Conservation (phyloP, 306 rosid genomes). For the Cyclanthera cordifolia region DNA sequence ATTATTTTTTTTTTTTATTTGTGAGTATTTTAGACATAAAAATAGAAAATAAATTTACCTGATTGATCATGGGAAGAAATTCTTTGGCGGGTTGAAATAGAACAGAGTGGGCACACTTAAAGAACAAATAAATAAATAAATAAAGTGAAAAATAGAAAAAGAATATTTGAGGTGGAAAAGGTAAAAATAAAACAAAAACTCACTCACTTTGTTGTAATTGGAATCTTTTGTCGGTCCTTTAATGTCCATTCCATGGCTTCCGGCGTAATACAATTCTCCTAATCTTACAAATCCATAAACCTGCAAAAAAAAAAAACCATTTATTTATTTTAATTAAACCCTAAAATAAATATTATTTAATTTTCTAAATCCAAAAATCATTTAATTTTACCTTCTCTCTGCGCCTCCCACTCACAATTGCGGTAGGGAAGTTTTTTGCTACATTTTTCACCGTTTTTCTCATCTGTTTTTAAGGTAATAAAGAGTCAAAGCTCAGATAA, state of each 20-base stretch:
- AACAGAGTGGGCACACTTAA: slow-evolving; percentile 46
- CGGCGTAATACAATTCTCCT: slow-evolving; percentile 88
- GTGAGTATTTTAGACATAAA: neutral
- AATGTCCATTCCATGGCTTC: slow-evolving; percentile 99
- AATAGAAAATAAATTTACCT: slow-evolving; percentile 22
- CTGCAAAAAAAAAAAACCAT: slow-evolving; percentile 17
- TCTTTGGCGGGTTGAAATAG: slow-evolving; percentile 82
- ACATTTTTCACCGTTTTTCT: slow-evolving; percentile 64
- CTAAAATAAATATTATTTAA: neutral
- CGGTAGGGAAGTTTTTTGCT: slow-evolving; percentile 74
- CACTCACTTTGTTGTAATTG: slow-evolving; percentile 50
- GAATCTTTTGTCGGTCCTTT: slow-evolving; percentile 68
- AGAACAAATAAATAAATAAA: neutral
- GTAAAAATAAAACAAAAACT: neutral
- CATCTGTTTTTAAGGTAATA: slow-evolving; percentile 43
- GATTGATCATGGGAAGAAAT: slow-evolving; percentile 78
- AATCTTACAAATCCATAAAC: slow-evolving; percentile 67
- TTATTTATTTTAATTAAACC: no score
- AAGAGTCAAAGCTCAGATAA: neutral
- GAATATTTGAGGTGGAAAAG: neutral
- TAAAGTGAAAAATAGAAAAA: neutral
- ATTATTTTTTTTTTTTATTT: no score
- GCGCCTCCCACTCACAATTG: slow-evolving; percentile 86
- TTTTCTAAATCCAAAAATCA: neutral
- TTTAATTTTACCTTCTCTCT: slow-evolving; percentile 56